Evolutionary conservation across 177 flowering plant genomes (phyloP), one percentile per base, ranked within the genome.

Genomic region (Telopea speciosissima): DNA sequence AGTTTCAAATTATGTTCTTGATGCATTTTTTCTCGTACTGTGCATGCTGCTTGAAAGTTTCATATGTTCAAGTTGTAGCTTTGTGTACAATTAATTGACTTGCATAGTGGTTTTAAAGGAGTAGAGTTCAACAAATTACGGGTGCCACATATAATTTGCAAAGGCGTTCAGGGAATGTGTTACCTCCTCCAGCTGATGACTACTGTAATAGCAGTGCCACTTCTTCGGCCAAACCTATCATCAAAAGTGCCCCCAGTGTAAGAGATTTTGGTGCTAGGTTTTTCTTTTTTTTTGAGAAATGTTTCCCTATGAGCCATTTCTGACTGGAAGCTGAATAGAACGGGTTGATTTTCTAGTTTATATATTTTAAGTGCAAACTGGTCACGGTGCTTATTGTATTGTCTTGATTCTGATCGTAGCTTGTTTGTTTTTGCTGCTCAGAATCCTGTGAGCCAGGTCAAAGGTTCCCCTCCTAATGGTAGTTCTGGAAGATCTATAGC

Each of bases 391-490:
- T 24, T 13, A 36, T 58, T 67, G 36, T 25, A 14, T 23, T 31
- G 22, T 14, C 16, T 64, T 65, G 11, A 21, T 56, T 19, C 31
- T 72, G 26, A 33, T 61, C 19, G 13, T 26, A 26, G 26, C 24
- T 65, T 42, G 67, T 62, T 64, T 70, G 0, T 62, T 21, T 40
- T n/a, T 73, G 62, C 49, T 44, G 24, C 4, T 58, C 87, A 91
- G 88, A 89, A 74, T 80, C 66, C 86, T 65, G 68, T 77, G 26
- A 78, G 33, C 67, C 79, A 74, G 66, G 59, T 70, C 28, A 88
- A 71, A 81, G 78, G 69, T 72, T 88, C 95, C 71, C 90, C 96
- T 21, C 92, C 96, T 31, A 83, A 84, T 81, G 85, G 87, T 71
- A 88, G 86, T 71, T 77, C 84, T 65, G 90, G 85, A 66, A 84